These are phyloP conservation scores for Cordia subcordata DNA, from an alignment of 257 asterid species.

Conservation along the genomic window DNA sequence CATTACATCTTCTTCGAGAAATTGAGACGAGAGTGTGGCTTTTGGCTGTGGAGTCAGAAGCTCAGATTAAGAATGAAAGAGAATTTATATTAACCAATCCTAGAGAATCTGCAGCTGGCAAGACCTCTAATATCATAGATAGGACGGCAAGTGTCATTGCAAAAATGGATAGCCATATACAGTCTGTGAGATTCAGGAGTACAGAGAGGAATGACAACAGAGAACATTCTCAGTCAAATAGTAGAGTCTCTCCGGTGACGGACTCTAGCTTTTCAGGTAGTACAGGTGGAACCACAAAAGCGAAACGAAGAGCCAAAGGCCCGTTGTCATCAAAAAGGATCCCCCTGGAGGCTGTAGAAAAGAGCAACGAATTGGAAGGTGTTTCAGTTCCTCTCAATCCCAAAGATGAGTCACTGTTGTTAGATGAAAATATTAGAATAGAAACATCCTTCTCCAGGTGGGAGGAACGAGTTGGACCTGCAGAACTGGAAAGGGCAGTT, in stretches of 20 bases:
- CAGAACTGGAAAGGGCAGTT: slow-evolving; percentile 87
- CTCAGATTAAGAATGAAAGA: slow-evolving; percentile 77
- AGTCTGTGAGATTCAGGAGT: slow-evolving; percentile 38
- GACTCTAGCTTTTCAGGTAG: slow-evolving; percentile 43
- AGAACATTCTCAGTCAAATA: slow-evolving; percentile 59
- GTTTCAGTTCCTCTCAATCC: slow-evolving; percentile 25
- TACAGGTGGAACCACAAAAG: slow-evolving; percentile 44
- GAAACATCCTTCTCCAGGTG: slow-evolving; percentile 75
- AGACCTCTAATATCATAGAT: slow-evolving; percentile 73
- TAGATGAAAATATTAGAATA: slow-evolving; percentile 59
- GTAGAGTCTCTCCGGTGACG: slow-evolving; percentile 38
- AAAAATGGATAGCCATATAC: slow-evolving; percentile 78
- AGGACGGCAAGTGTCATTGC: slow-evolving; percentile 61
- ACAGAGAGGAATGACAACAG: slow-evolving; percentile 58
- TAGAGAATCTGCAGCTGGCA: slow-evolving; percentile 60
- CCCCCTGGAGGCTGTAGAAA: slow-evolving; percentile 50
- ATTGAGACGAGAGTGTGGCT: slow-evolving; percentile 98
- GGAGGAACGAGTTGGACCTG: slow-evolving; percentile 94
- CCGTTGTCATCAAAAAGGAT: slow-evolving; percentile 66
- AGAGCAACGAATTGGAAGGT: slow-evolving; percentile 49
- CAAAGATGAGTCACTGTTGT: slow-evolving; percentile 53
- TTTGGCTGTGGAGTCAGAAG: slow-evolving; percentile 93
- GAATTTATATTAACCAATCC: slow-evolving; percentile 44
- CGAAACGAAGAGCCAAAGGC: slow-evolving; percentile 82
- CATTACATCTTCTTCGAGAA: slow-evolving; percentile 86